Conservation (phyloP, 495 filamentous ascomycete species). For the Mycothermus thermophilus region DNA sequence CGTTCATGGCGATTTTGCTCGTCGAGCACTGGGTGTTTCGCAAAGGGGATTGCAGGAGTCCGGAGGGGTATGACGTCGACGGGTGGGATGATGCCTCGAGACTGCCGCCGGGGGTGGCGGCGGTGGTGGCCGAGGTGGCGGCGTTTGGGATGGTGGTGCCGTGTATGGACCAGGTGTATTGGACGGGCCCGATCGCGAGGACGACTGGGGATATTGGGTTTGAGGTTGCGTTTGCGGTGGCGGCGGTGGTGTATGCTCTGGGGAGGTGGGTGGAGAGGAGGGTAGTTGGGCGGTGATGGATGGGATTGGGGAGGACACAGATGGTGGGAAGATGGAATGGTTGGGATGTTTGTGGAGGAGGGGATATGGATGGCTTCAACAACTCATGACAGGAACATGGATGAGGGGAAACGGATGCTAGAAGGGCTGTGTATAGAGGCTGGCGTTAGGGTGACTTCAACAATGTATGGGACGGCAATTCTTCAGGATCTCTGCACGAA, state of each 20-base stretch:
- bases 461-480: too few relatives aligned
- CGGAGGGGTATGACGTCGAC: conserved; percentile 28
- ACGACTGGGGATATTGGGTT: conserved; percentile 46
- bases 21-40: conserved; percentile 38
- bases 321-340: too few relatives aligned
- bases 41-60: conserved; percentile 14
- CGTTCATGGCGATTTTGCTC: conserved; percentile 36
- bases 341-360: too few relatives aligned
- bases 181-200: conserved; percentile 38
- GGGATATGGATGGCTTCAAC: too few relatives aligned
- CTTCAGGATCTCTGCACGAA: too few relatives aligned
- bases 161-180: conserved; percentile 44
- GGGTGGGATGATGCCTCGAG: conserved; percentile 33
- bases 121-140: conserved; percentile 24
- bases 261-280: conserved; percentile 28
- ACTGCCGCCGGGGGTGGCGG: conserved; percentile 36
- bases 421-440: too few relatives aligned
- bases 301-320: too few relatives aligned
- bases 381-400: too few relatives aligned
- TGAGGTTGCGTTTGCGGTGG: conserved; percentile 39
- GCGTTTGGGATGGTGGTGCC: conserved; percentile 37
- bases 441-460: too few relatives aligned
- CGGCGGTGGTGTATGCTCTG: conserved; percentile 34
- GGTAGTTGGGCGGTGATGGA: conserved; percentile 9
- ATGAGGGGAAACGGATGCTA: too few relatives aligned